These are phyloP conservation scores for Gnomoniopsis smithogilvyi DNA, from an alignment of 2,329 filamentous ascomycete genomes.

Conservation along the genomic window DNA sequence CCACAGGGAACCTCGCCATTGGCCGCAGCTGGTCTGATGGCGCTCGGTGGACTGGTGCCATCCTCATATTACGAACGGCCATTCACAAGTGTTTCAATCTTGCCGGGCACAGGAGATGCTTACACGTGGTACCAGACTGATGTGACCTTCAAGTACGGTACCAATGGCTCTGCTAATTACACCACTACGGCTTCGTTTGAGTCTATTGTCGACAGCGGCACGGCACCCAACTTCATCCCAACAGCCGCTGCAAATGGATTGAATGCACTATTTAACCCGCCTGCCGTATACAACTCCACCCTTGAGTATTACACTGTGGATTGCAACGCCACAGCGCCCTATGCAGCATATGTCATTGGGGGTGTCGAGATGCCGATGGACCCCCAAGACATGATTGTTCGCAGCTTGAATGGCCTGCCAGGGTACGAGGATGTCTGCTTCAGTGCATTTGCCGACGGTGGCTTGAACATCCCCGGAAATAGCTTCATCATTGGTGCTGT, in stretches of 20 bases:
- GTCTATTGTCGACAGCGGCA: constrained; percentile 51
- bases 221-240: constrained; percentile 49
- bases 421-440: constrained; percentile 22
- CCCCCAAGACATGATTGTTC: constrained; percentile 20
- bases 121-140: constrained; percentile 42
- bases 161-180: constrained; percentile 42
- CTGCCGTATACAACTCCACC: constrained; percentile 42
- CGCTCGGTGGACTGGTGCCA: constrained; percentile 46
- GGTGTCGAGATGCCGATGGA: constrained; percentile 25
- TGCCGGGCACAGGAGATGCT: constrained; percentile 23
- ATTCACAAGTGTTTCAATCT: constrained; percentile 9
- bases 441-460: constrained; percentile 17
- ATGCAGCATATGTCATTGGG: constrained; percentile 43
- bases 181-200: constrained; percentile 38
- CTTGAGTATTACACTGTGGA: constrained; percentile 47
- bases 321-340: constrained; percentile 44
- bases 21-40: constrained; percentile 33
- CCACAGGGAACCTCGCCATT: constrained; percentile 26
- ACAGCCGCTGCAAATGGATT: constrained; percentile 44
- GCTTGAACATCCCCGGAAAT: not conserved
- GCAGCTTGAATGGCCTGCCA: constrained; percentile 19
- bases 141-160: constrained; percentile 25
- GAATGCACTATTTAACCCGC: constrained; percentile 43
- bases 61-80: constrained; percentile 31
- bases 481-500: not conserved